A percentile compares a stretch with the other conserved stretches of the same genome.
phyloP scores from a whole-genome alignment of 371 early-diverging fungal genomes.

The Mucor saturninus region DNA sequence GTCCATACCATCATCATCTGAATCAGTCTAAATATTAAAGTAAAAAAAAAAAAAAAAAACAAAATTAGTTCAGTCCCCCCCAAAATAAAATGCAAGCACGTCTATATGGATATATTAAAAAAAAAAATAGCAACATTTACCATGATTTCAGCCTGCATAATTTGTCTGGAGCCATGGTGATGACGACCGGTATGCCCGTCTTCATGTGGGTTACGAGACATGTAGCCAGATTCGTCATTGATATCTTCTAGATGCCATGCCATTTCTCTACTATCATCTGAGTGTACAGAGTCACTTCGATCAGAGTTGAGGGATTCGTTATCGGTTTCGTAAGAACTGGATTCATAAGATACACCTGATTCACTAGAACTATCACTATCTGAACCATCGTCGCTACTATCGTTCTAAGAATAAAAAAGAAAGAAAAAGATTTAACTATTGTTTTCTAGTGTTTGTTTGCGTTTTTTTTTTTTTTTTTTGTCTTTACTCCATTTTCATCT shows the following conservation, averaged over 20 bases:
- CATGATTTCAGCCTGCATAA: slow-evolving; percentile 3
- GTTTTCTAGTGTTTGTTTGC: too few species aligned
- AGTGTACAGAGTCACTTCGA: slow-evolving; percentile 26
- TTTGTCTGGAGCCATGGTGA: slow-evolving; percentile 4
- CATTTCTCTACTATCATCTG: slow-evolving; percentile 15
- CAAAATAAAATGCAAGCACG: neutral
- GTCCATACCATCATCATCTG: slow-evolving; percentile 32
- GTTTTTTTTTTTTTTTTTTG: too few species aligned
- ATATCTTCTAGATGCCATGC: slow-evolving; percentile 35
- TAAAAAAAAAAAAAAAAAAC: too few species aligned
- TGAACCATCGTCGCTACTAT: slow-evolving; percentile 6
- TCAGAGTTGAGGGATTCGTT: slow-evolving; percentile 22
- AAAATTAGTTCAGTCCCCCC: neutral
- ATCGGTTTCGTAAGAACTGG: slow-evolving; percentile 17
- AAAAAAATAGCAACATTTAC: neutral
- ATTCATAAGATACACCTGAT: slow-evolving; percentile 1
- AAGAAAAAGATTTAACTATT: neutral
- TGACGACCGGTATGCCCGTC: neutral
- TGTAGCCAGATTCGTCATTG: neutral
- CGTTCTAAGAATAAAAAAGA: neutral
- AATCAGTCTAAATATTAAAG: neutral
- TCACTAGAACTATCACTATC: slow-evolving; percentile 8
- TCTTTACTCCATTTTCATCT: slow-evolving; percentile 18
- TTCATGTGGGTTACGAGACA: slow-evolving; percentile 1
- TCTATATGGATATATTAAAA: slow-evolving; percentile 3